A percentile compares a stretch with the other conserved stretches of the same genome.
Evolutionary conservation across 257 asterid species (phyloP).

Genomic region (Ballota nigra): DNA sequence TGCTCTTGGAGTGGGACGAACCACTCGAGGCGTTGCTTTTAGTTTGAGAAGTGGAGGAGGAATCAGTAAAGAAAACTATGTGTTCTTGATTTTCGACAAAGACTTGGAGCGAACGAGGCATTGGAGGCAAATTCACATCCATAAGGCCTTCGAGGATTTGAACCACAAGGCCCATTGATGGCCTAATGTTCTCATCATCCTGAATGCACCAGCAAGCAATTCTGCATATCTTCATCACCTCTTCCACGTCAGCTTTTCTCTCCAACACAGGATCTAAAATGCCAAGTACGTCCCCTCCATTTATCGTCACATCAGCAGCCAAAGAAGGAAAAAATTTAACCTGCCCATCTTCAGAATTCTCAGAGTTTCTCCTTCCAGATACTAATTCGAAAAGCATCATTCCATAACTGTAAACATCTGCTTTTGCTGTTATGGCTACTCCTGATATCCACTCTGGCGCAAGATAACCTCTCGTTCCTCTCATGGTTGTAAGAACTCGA

Average conservation of each 20-base stretch:
- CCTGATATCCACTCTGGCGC: slow-evolving; percentile 53
- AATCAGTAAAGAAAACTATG: slow-evolving; percentile 68
- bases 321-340: slow-evolving; percentile 34
- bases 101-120: slow-evolving; percentile 48
- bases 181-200: slow-evolving; percentile 43
- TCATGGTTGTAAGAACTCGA: slow-evolving; percentile 43
- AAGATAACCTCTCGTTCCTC: slow-evolving; percentile 49
- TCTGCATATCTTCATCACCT: slow-evolving; percentile 39
- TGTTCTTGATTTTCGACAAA: slow-evolving; percentile 43
- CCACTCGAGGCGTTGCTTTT: slow-evolving; percentile 41
- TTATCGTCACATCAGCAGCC: slow-evolving; percentile 22
- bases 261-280: slow-evolving; percentile 36
- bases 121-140: slow-evolving; percentile 38
- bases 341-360: slow-evolving; percentile 29
- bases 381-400: slow-evolving; percentile 54
- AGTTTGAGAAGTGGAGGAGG: slow-evolving; percentile 46
- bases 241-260: slow-evolving; percentile 28
- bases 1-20: slow-evolving; percentile 31
- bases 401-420: slow-evolving; percentile 49
- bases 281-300: slow-evolving; percentile 36
- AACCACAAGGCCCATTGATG: slow-evolving; percentile 50
- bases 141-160: slow-evolving; percentile 47
- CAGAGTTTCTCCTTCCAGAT: slow-evolving; percentile 43
- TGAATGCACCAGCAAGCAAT: slow-evolving; percentile 51
- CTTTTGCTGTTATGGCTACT: slow-evolving; percentile 46